Evolutionary conservation across 257 asterid genomes (phyloP), one percentile per base, ranked within the genome.

Genomic region (Plantago ovata): DNA sequence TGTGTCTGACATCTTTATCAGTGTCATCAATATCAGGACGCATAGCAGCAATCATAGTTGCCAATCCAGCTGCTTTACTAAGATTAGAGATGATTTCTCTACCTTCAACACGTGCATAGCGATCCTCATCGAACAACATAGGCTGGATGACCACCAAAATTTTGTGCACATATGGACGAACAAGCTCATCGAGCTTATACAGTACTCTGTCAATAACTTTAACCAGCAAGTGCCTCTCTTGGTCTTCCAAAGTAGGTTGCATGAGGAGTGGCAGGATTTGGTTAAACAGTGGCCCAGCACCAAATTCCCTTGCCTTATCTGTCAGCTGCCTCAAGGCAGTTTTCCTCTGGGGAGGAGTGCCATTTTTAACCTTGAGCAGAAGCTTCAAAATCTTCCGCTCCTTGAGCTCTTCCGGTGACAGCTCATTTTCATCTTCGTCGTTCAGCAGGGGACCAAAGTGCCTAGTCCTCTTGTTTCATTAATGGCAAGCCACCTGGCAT

Each of bases 11-110:
- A 56, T 89, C 85, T 64, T 89, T 95, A 70, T 89, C 96, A 46
- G 85, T 89, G 75, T 89, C 85, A 71, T 89, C 96, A 61, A 89
- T 89, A 67, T 89, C 96, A 0, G 96, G 96, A 69, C 96, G 95
- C 96, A 89, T 89, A 16, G 96, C 96, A 69, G 96, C 96, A 78
- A 89, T 89, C 96, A 89, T 89, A 73, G 96, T 85, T 19, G 96
- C 96, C 81, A 89, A 73, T 22, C 96, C 96, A 57, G 96, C 95
- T 12, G 96, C 96, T 81, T 89, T 89, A 68, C 96, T 89, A 58
- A 89, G 89, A 75, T 89, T 89, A n/a, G 96, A 89, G 71, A 89
- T 89, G 67, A 89, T 89, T 69, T 89, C 96, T 77, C 95, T 78
- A 45, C 96, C 96, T 72, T 89, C 95, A 2, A 89, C 96, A 67